Conservation (phyloP, 2,329 filamentous ascomycete genomes). For the Byssochlamys sp. region DNA sequence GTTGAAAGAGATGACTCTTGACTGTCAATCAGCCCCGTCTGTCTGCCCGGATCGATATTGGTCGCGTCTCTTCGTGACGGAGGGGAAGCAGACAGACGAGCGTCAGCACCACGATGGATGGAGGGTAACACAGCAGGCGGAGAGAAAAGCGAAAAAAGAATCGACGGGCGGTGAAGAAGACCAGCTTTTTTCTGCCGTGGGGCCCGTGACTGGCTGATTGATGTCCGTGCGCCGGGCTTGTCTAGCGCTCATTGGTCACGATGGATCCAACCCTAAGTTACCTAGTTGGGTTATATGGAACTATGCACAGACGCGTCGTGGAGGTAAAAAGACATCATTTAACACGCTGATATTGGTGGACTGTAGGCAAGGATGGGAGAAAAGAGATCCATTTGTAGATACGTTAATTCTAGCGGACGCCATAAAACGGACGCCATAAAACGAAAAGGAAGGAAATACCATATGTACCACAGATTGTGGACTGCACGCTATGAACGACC, state of each 20-base stretch:
- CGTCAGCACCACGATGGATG: neutral
- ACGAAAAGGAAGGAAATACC: neutral
- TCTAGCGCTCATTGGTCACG: neutral
- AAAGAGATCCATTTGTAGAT: neutral
- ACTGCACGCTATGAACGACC: neutral
- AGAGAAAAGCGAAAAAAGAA: neutral
- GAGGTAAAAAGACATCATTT: neutral
- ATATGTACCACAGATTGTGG: neutral
- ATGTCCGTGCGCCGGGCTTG: neutral
- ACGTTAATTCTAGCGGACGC: neutral
- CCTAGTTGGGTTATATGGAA: neutral
- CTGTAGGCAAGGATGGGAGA: neutral
- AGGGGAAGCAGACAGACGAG: slow-evolving; percentile 1
- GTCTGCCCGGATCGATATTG: slow-evolving; percentile 1
- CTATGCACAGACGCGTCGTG: neutral
- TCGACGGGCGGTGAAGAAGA: neutral
- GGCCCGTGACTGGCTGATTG: neutral
- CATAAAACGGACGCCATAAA: neutral
- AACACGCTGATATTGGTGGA: neutral
- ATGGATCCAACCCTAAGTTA: neutral
- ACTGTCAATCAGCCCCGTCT: neutral
- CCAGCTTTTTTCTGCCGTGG: neutral
- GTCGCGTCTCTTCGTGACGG: neutral
- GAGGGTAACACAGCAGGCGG: neutral
- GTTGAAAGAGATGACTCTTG: neutral